A percentile compares a stretch with the other conserved stretches of the same genome.
Evolutionary conservation across 331 rosid species (phyloP).

Genomic region (Stylosanthes scabra): DNA sequence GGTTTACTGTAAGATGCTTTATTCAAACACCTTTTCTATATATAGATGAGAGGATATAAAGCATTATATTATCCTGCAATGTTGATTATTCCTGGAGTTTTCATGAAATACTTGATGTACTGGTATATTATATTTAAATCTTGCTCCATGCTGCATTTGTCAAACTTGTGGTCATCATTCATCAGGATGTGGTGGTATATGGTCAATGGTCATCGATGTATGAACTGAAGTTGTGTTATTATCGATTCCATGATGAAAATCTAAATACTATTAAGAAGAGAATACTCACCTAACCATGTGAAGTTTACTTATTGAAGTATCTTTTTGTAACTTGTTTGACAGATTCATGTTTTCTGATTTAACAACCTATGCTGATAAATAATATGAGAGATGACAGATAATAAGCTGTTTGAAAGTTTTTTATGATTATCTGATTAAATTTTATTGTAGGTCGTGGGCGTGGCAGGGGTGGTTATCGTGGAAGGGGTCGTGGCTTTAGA

Average conservation of each 20-base stretch:
- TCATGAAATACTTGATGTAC: background rate
- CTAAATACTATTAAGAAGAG: background rate
- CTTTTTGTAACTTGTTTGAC: conserved; percentile 4
- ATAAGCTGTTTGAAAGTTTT: background rate
- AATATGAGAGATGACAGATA: background rate
- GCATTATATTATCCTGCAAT: background rate
- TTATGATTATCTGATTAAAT: conserved; percentile 19
- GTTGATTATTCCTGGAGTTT: background rate
- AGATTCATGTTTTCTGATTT: conserved; percentile 1
- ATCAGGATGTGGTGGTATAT: background rate
- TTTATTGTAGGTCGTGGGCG: conserved; percentile 78
- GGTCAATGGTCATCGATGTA: background rate
- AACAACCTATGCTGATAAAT: background rate
- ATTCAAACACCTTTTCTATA: background rate
- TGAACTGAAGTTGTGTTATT: background rate
- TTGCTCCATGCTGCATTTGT: conserved; percentile 10
- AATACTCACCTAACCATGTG: background rate
- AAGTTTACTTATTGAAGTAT: background rate
- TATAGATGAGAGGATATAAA: background rate
- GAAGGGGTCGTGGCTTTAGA: conserved; percentile 92
- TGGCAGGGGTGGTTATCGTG: conserved; percentile 77
- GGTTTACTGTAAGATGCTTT: background rate
- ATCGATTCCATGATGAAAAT: background rate
- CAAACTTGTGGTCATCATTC: background rate
- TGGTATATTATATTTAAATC: background rate